These are phyloP conservation scores for Polychaeton citri DNA, from an alignment of 2,329 filamentous ascomycete genomes.

Conservation along the genomic window DNA sequence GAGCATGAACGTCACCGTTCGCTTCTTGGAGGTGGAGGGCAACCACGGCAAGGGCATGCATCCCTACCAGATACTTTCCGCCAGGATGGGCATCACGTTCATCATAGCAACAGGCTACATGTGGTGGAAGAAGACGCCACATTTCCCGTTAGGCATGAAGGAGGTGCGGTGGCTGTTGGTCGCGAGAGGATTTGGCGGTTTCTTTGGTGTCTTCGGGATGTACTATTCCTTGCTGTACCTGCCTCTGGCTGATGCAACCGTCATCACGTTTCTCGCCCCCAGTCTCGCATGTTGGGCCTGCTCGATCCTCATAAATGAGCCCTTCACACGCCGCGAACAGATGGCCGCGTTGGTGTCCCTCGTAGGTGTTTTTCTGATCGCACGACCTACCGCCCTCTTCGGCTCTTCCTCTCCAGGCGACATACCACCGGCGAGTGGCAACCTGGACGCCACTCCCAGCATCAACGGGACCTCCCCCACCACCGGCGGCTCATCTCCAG, in stretches of 20 bases:
- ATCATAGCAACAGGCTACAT: constrained; percentile 58
- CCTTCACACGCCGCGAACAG: constrained; percentile 65
- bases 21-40: constrained; percentile 56
- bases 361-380: constrained; percentile 70
- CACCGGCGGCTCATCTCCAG: not conserved
- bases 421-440: constrained; percentile 21
- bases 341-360: constrained; percentile 64
- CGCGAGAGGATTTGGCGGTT: constrained; percentile 54
- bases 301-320: constrained; percentile 60
- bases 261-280: constrained; percentile 77
- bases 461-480: constrained; percentile 18
- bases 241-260: constrained; percentile 73
- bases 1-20: constrained; percentile 71
- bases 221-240: constrained; percentile 66
- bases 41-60: constrained; percentile 59
- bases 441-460: constrained; percentile 15
- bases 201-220: constrained; percentile 66
- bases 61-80: constrained; percentile 74
- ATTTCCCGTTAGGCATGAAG: constrained; percentile 56
- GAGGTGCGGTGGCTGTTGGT: constrained; percentile 56
- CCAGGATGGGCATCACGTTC: constrained; percentile 62
- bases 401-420: constrained; percentile 16
- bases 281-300: constrained; percentile 69
- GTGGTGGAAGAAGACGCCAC: constrained; percentile 52
- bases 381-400: constrained; percentile 52